phyloP scores from a whole-genome alignment of 192 early-diverging fungal species.

The Chytriomyces sp. region DNA sequence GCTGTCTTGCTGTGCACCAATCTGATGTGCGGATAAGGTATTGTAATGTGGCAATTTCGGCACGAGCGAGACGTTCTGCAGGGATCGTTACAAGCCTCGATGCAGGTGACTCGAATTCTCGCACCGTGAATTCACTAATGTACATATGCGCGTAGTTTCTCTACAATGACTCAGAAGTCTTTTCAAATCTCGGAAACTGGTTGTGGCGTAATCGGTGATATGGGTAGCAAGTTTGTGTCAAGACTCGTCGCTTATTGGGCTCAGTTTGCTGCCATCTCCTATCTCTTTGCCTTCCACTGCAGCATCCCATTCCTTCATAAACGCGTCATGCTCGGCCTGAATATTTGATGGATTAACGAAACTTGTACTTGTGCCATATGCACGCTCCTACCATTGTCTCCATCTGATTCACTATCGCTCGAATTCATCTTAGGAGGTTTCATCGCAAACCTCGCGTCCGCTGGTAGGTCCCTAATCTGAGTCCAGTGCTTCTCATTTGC shows the following conservation, averaged over 20 bases:
- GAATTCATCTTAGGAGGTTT: constrained; percentile 17
- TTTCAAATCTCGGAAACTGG: constrained; percentile 24
- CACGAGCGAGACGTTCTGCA: constrained; percentile 86
- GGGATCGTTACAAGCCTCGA: constrained; percentile 87
- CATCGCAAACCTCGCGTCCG: background rate
- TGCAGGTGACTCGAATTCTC: constrained; percentile 56
- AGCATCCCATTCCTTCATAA: constrained; percentile 12
- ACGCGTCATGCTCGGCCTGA: constrained; percentile 7
- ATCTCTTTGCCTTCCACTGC: constrained; percentile 18
- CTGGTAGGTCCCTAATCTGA: constrained; percentile 20
- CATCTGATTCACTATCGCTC: constrained; percentile 1
- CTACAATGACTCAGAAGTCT: constrained; percentile 25
- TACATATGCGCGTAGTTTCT: background rate
- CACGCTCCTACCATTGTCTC: constrained; percentile 15
- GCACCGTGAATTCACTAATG: background rate
- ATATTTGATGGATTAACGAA: background rate
- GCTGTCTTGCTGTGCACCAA: background rate
- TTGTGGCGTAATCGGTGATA: constrained; percentile 7
- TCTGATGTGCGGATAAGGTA: constrained; percentile 26
- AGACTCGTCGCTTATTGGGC: background rate
- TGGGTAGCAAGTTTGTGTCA: background rate
- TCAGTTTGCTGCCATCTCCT: background rate
- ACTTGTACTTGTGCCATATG: background rate
- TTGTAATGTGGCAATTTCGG: constrained; percentile 94
- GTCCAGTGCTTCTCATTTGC: constrained; percentile 14